Evolutionary conservation across 257 asterid species (phyloP), one percentile per base, ranked within the genome.

Genomic region (Nicotiana paniculata): DNA sequence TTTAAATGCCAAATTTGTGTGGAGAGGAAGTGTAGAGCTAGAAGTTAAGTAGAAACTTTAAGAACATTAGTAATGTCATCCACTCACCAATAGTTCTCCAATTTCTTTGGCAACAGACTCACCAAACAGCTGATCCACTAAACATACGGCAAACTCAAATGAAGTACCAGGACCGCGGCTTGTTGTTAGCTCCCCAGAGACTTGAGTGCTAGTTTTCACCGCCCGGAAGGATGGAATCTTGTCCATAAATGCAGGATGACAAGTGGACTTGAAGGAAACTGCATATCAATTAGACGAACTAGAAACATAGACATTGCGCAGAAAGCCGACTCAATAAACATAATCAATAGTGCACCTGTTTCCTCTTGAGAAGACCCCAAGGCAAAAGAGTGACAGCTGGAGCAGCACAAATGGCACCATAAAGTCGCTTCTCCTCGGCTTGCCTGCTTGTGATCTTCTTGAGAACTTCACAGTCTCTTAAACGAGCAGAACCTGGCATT

Each of bases 131-230:
- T 94, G 99, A 51, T 90, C 91, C 82, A 92, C 99, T 80, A 96
- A 85, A 15, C 97, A 90, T 76, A 92, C 39, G 67, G 97, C 93
- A 87, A 96, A 96, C 64, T 87, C 87, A 79, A 86, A 94, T 58
- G 92, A 90, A 77, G 99, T 96, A 64, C 97, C 98, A 33, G 99
- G 97, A 86, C 98, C 99, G 82, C 97, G 95, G 85, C 99, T 93
- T 74, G 99, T 94, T 43, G 97, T 96, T 32, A 96, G 89, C 93
- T 93, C 97, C 75, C 92, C 97, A 9, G 96, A 94, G 61, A 96
- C 92, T 75, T 93, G 97, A 32, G 93, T 83, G 77, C 90, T 92
- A 28, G 97, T 83, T 80, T 94, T 94, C 30, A 96, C 99, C 84
- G 94, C 93, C 93, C 93, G 90, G 83, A 96, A 93, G 4, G 89